Evolutionary conservation across 2,329 filamentous ascomycete genomes (phyloP), one percentile per base, ranked within the genome.

Genomic region (Xylariaceae sp.): DNA sequence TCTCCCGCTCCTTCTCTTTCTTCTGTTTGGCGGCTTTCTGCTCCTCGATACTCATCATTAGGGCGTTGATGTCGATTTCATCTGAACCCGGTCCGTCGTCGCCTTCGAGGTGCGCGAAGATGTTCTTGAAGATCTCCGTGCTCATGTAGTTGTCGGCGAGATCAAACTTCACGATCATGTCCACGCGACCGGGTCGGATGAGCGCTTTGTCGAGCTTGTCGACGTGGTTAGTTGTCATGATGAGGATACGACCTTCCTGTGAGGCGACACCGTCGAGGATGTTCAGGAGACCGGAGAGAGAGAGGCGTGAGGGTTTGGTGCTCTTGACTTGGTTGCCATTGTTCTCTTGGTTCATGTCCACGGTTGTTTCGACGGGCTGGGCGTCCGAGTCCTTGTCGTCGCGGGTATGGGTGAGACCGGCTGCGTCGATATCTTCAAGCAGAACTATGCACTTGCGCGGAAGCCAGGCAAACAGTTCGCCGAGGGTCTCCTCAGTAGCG

Each of bases 221-320:
- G 0, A 84, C 56, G 69, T 85, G 82, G 65, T 86, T 86, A n/a
- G 83, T 86, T 2, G 83, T 86, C 83, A 86, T 86, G 70, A 86
- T 80, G 11, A 86, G 76, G 4, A 86, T 77, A n/a, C 83, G 80
- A 5, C 83, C 83, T 68, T 87, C 84, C 63, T 85, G 82, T 7
- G 82, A 84, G 15, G 82, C 82, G 5, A 86, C 83, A 45, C 90
- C 89, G 66, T 95, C 89, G 47, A 94, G 86, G 51, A 89, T 88
- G 73, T 94, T 94, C 52, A 94, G 82, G 1, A 94, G 78, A 0
- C 88, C 89, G 0, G 88, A 91, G 1, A 94, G 80, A 0, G 88
- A 90, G 50, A 94, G 74, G 3, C 79, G 74, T 37, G 11, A 47
- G 34, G n/a, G 53, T n/a, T n/a, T 57, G 13, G 56, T 62, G 56